These are phyloP conservation scores for Psidium guajava DNA, from an alignment of 345 rosid species.

Conservation along the genomic window DNA sequence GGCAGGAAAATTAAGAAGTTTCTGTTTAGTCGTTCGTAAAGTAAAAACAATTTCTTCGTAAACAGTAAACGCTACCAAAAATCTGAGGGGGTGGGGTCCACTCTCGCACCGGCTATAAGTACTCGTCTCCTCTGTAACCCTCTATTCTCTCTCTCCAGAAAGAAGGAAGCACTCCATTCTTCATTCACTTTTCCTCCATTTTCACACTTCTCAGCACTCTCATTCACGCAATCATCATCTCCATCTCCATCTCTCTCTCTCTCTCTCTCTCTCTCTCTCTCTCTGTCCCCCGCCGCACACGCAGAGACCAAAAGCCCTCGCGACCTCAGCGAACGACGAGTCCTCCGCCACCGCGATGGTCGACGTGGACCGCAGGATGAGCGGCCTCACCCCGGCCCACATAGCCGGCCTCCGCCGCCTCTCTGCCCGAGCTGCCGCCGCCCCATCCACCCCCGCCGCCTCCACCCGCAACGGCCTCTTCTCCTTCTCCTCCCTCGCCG, in stretches of 20 bases:
- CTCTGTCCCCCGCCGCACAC: not conserved
- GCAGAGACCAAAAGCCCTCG: not conserved
- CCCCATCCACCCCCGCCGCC: constrained; percentile 33
- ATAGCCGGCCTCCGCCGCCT: constrained; percentile 96
- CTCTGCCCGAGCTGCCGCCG: constrained; percentile 85
- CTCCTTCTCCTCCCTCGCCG: constrained; percentile 68
- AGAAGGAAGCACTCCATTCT: not conserved
- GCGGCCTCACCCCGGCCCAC: constrained; percentile 84
- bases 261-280: not conserved
- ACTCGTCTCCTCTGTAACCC: not conserved
- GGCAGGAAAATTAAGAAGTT: not conserved
- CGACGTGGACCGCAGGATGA: constrained; percentile 94
- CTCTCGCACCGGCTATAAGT: not conserved
- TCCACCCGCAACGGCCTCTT: constrained; percentile 55
- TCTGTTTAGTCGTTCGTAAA: not conserved
- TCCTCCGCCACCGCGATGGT: constrained; percentile 38
- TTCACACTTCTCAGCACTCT: not conserved
- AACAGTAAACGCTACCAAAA: not conserved
- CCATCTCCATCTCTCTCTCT: not conserved
- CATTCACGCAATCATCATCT: not conserved
- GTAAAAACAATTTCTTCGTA: not conserved
- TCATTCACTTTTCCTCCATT: not conserved
- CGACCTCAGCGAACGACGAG: not conserved
- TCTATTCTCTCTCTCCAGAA: not conserved
- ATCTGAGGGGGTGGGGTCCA: not conserved